A percentile compares a stretch with the other conserved stretches of the same genome.
These are phyloP conservation scores for Tylopilus cervinicoccineus DNA, from an alignment of 768 basidiomycete genomes.

Conservation along the genomic window DNA sequence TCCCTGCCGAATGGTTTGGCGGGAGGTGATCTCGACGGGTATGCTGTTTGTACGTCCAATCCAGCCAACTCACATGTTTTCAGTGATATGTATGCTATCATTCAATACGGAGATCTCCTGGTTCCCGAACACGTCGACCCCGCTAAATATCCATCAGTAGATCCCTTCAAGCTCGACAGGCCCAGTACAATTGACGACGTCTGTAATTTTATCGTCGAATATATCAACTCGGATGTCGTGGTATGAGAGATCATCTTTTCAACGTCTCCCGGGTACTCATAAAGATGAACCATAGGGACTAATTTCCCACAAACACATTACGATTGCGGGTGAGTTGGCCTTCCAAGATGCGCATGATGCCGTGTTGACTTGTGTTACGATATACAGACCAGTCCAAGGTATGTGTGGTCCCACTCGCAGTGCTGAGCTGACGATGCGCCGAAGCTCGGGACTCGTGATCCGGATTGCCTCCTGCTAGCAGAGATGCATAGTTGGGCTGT, in stretches of 20 bases:
- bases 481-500: slow-evolving; percentile 60
- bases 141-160: slow-evolving; percentile 45
- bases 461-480: slow-evolving; percentile 54
- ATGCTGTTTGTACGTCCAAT: neutral
- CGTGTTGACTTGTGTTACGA: neutral
- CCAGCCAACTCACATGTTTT: neutral
- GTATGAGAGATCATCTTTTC: slow-evolving; percentile 34
- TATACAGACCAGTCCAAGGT: slow-evolving; percentile 68
- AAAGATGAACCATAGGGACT: slow-evolving; percentile 47
- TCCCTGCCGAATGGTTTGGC: slow-evolving; percentile 66
- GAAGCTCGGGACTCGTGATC: slow-evolving; percentile 61
- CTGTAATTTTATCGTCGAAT: slow-evolving; percentile 78
- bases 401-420: neutral
- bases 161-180: slow-evolving; percentile 36
- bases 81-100: slow-evolving; percentile 67
- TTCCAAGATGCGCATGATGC: neutral
- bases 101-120: slow-evolving; percentile 50
- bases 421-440: slow-evolving; percentile 1
- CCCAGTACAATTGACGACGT: slow-evolving; percentile 65
- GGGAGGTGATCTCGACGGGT: slow-evolving; percentile 79
- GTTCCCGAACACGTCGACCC: slow-evolving; percentile 48
- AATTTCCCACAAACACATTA: slow-evolving; percentile 60
- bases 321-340: slow-evolving; percentile 57
- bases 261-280: slow-evolving; percentile 3
- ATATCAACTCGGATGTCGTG: slow-evolving; percentile 79